Conservation (phyloP, 163 green algal genomes). For the Volvox carteri region DNA sequence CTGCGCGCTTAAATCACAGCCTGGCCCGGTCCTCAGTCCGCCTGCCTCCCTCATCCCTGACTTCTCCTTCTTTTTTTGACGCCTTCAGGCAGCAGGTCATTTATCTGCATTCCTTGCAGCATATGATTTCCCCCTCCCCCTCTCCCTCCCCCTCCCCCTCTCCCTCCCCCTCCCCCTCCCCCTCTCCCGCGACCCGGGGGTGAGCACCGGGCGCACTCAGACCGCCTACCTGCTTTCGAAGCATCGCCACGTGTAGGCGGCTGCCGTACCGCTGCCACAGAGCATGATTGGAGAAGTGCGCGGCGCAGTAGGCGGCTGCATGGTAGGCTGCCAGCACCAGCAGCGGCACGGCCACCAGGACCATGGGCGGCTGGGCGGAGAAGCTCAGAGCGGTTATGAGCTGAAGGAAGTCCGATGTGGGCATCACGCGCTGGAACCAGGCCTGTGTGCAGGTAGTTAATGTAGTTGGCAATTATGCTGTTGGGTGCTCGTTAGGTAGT, state of each 20-base stretch:
- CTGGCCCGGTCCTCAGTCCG: no score
- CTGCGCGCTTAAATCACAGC: no score
- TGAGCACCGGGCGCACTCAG: no score
- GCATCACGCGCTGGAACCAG: conserved; percentile 48
- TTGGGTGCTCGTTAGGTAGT: neutral
- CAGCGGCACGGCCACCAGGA: conserved; percentile 14
- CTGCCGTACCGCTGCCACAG: conserved; percentile 36
- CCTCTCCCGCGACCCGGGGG: no score
- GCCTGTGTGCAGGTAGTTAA: neutral
- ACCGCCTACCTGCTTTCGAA: conserved; percentile 23
- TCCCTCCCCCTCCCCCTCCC: no score
- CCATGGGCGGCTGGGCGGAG: conserved; percentile 23
- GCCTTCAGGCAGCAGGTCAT: no score
- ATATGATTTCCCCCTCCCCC: no score
- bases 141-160: no score
- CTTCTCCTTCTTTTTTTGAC: no score
- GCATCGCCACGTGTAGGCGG: neutral
- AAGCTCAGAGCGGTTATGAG: conserved; percentile 27
- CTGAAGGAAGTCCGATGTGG: conserved; percentile 39
- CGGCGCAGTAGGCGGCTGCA: conserved; percentile 18
- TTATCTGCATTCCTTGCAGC: no score
- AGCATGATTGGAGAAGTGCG: neutral
- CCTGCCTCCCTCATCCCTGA: no score
- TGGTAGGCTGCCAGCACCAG: conserved; percentile 48
- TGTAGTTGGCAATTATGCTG: neutral